Base-by-base conservation (phyloP, 331 rosid genomes). In the Rosa hybrid region DNA sequence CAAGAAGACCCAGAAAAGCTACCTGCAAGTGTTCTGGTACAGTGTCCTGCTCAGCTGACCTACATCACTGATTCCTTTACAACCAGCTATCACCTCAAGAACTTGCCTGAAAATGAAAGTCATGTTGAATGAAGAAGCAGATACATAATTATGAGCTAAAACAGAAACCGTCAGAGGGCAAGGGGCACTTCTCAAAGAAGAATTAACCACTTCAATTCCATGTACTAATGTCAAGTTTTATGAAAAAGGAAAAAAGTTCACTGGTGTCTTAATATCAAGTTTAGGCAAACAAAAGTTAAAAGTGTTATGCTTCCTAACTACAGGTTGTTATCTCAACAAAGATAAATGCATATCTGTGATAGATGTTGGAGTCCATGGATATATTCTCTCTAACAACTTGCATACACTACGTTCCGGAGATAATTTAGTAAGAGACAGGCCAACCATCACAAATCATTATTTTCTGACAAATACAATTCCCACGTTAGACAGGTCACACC, bases 1-100 rank as follows among this genome's bases (percentile, higher is more conserved):
- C 39, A 48, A 44, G 1, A 46, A 0, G 20, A 42, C 27, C 13
- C 18, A 54, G 4, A 7, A 16, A 83, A 68, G 14, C 76, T 90
- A 95, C 98, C 98, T 90, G 97, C 98, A 90, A 67, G 98, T 91
- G 77, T 92, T 95, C 84, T 86, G 90, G 88, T 92, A 95, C 79
- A 92, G 14, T 49, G 92, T 95, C 87, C 78, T 86, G 88, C 97
- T 83, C 39, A 92, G 91, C 72, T 88, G 87, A 82, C 80, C 89
- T 38, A 89, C 67, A 46, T 95, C 93, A 34, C 23, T 77, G 80
- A 90, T 85, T 80, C 93, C 92, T 86, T 91, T 91, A 83, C 92
- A 90, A 72, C 96, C 98, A 56, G 98, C 97, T 71, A 92, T 89
- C 73, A 91, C 98, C 87, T 94, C 98, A 78, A 94, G 94, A 84